Evolutionary conservation across 768 basidiomycete genomes (phyloP), one percentile per base, ranked within the genome.

Genomic region (Xanthoconium purpureum): DNA sequence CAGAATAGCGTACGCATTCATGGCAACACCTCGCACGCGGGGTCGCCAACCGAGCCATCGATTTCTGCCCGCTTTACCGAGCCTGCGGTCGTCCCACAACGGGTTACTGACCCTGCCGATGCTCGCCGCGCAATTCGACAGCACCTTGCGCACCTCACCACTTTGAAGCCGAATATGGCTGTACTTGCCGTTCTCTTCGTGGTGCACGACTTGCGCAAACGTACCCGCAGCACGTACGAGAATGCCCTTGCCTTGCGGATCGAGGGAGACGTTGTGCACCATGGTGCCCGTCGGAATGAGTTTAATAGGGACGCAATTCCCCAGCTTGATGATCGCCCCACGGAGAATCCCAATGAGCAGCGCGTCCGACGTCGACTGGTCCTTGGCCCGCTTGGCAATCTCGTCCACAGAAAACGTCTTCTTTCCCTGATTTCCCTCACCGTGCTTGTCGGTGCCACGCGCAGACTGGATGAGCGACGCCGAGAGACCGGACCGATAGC

Each of bases 51-150:
- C 95, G 18, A 98, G 74, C 92, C 93, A 95, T 37, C 95, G 79
- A 40, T 78, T 77, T 61, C 96, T 76, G 32, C 97, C 97, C 8
- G 97, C 97, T 73, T 98, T 99, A 14, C 94, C 97, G 35, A 98
- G 73, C 43, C 77, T 84, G 14, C 86, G 78, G 58, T 88, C 84
- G 72, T 93, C 91, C 86, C 93, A 94, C 53, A 95, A 77, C 38
- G 86, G 80, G 69, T 99, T 99, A 75, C 91, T 92, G 52, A 98
- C 93, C 58, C 83, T 85, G 1, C 97, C 97, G 43, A 99, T 84
- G 1, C 91, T 96, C 1, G 95, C 97, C 50, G 80, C 85, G 65
- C 91, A 95, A 33, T 84, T 84, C 37, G 86, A 81, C 57, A 90
- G 74, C 50, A 99, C 78, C 71, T 87, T 87, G 45, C 97, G 84